phyloP scores from a whole-genome alignment of 2,329 filamentous ascomycete genomes.

The Nectriaceae sp. region DNA sequence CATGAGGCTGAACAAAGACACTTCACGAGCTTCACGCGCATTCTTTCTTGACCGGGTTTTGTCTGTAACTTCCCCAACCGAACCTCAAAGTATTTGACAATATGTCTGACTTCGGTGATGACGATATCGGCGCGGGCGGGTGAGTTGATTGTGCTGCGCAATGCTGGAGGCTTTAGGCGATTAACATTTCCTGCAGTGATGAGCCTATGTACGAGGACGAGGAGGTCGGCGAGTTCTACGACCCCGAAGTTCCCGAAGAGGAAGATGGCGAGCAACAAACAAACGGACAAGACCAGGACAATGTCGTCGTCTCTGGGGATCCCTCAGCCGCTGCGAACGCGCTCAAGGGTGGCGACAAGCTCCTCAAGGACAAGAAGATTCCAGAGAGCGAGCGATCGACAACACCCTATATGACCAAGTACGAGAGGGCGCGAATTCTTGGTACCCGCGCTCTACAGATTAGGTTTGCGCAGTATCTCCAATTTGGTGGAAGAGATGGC shows the following conservation, averaged over 20 bases:
- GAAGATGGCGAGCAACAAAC: conserved; percentile 53
- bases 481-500: not conserved
- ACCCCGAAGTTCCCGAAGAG: conserved; percentile 55
- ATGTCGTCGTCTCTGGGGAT: conserved; percentile 63
- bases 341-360: conserved; percentile 55
- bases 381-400: conserved; percentile 85
- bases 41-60: not conserved
- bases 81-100: no score
- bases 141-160: no score
- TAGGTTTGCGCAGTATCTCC: conserved; percentile 63
- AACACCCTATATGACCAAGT: conserved; percentile 99
- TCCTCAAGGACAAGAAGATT: conserved; percentile 81
- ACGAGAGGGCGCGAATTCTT: conserved; percentile 90
- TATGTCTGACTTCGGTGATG: conserved; percentile 77
- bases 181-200: conserved; percentile 52
- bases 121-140: conserved; percentile 60
- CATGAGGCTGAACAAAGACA: conserved; percentile 22
- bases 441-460: conserved; percentile 95
- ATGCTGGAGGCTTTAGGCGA: no score
- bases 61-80: no score
- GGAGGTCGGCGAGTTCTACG: conserved; percentile 60
- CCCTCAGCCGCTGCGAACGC: conserved; percentile 59
- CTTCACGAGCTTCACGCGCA: conserved; percentile 6
- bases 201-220: conserved; percentile 75
- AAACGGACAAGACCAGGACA: conserved; percentile 58